phyloP scores from a whole-genome alignment of 305 asterid species.

The Fraxinus velutina region DNA sequence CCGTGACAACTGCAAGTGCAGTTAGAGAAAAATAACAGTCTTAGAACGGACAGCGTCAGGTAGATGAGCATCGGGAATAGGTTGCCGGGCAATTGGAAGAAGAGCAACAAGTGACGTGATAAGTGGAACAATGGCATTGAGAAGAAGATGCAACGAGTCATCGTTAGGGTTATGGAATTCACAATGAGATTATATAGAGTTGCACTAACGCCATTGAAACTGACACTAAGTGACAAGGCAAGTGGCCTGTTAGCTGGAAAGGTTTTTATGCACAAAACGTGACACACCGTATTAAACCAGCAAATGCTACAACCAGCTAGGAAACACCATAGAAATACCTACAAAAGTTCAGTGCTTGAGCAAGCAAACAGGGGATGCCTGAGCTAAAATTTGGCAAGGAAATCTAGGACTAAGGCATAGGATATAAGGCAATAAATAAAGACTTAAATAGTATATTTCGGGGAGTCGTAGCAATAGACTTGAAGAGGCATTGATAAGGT shows the following conservation, averaged over 20 bases:
- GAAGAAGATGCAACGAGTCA: slow-evolving; percentile 43
- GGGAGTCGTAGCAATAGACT: neutral
- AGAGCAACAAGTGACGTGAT: slow-evolving; percentile 34
- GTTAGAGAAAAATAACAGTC: slow-evolving; percentile 31
- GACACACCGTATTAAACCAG: slow-evolving; percentile 72
- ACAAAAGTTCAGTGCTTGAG: slow-evolving; percentile 8
- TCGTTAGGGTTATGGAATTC: slow-evolving; percentile 40
- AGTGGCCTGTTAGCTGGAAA: slow-evolving; percentile 46
- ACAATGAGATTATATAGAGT: slow-evolving; percentile 57
- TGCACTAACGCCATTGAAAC: slow-evolving; percentile 64
- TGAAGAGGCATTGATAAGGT: neutral
- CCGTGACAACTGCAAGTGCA: slow-evolving; percentile 40
- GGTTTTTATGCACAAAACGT: slow-evolving; percentile 53
- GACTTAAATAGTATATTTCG: neutral
- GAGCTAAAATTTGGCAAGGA: neutral
- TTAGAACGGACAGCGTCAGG: slow-evolving; percentile 24
- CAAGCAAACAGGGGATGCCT: neutral
- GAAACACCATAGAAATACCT: slow-evolving; percentile 52
- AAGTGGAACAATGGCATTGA: slow-evolving; percentile 51
- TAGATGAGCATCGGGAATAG: slow-evolving; percentile 17
- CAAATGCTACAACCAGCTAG: slow-evolving; percentile 61
- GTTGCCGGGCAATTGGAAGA: slow-evolving; percentile 28
- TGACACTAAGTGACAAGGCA: slow-evolving; percentile 53
- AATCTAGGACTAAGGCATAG: neutral
- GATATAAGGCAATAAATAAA: neutral